Conservation (phyloP, 2,329 filamentous ascomycete genomes). For the Furcasterigmium furcatum region DNA sequence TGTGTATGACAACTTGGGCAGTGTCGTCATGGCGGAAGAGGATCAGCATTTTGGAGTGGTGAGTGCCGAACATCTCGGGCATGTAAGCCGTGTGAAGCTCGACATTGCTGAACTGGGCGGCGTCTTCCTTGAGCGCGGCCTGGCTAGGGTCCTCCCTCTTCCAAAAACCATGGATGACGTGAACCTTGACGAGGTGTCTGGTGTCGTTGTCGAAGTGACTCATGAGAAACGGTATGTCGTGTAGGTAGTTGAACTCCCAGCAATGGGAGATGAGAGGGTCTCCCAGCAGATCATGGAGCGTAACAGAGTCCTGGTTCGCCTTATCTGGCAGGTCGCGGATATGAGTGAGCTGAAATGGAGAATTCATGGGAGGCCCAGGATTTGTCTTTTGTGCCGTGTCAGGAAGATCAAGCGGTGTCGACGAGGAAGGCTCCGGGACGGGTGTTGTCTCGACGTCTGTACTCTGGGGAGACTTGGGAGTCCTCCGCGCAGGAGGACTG, state of each 20-base stretch:
- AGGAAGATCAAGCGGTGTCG: no score
- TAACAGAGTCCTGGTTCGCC: slow-evolving; percentile 64
- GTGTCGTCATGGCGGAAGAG: slow-evolving; percentile 72
- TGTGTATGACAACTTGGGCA: slow-evolving; percentile 80
- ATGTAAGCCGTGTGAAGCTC: slow-evolving; percentile 71
- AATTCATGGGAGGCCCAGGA: slow-evolving; percentile 34
- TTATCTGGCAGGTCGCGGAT: slow-evolving; percentile 59
- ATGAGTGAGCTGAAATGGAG: slow-evolving; percentile 69
- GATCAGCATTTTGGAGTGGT: slow-evolving; percentile 87
- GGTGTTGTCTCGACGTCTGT: no score
- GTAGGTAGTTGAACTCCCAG: slow-evolving; percentile 69
- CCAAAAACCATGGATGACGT: slow-evolving; percentile 61
- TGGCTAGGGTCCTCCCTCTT: slow-evolving; percentile 63
- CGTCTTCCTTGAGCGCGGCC: slow-evolving; percentile 56
- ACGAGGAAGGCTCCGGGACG: no score
- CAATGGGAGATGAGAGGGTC: slow-evolving; percentile 70
- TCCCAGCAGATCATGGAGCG: slow-evolving; percentile 65
- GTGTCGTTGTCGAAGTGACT: slow-evolving; percentile 49
- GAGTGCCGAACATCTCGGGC: slow-evolving; percentile 82
- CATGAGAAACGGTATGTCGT: slow-evolving; percentile 57
- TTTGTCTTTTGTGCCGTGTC: no score
- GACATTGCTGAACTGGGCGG: slow-evolving; percentile 62
- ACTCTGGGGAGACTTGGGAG: no score
- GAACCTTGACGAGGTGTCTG: slow-evolving; percentile 44
- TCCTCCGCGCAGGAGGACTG: slow-evolving; percentile 36